Evolutionary conservation across 192 early-diverging fungal species (phyloP).

Genomic region (Coemansia sp.): DNA sequence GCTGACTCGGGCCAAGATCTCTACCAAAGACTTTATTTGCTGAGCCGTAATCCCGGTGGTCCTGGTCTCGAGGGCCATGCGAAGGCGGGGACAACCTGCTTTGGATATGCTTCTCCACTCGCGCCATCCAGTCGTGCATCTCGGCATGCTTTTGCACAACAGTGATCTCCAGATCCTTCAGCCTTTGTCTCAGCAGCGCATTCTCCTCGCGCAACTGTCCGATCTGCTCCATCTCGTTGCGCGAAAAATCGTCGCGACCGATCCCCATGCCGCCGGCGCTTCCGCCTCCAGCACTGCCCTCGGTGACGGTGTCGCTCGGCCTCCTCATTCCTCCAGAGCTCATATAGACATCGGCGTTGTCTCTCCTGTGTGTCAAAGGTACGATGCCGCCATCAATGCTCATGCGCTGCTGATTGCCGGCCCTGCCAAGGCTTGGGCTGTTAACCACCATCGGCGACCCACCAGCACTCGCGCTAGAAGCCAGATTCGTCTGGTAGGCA

Average conservation of each 20-base stretch:
- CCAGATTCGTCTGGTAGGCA: conserved; percentile 6
- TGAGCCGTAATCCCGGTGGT: not conserved
- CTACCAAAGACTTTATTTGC: not conserved
- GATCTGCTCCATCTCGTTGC: conserved; percentile 26
- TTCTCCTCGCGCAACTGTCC: conserved; percentile 43
- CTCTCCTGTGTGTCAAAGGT: conserved; percentile 1
- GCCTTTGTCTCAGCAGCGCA: conserved; percentile 22
- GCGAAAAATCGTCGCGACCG: conserved; percentile 26
- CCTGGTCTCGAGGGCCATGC: not conserved
- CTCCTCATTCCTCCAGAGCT: conserved; percentile 13
- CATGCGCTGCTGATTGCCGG: conserved; percentile 9
- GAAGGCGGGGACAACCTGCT: conserved; percentile 8
- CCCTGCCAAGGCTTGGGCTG: conserved; percentile 9
- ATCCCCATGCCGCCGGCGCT: conserved; percentile 12
- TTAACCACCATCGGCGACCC: conserved; percentile 25
- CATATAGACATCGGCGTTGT: conserved; percentile 10
- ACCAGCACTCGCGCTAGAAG: not conserved
- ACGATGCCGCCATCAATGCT: not conserved
- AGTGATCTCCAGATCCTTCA: conserved; percentile 35
- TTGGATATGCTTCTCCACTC: conserved; percentile 31
- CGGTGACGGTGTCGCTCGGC: conserved; percentile 23
- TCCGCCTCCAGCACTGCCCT: conserved; percentile 18
- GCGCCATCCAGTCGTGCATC: conserved; percentile 43
- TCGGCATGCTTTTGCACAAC: conserved; percentile 44
- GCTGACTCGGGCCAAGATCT: not conserved